A percentile compares a stretch with the other conserved stretches of the same genome.
Conservation (phyloP, 176 grass and related monocot species). For the Rhipidocladum racemiflorum region DNA sequence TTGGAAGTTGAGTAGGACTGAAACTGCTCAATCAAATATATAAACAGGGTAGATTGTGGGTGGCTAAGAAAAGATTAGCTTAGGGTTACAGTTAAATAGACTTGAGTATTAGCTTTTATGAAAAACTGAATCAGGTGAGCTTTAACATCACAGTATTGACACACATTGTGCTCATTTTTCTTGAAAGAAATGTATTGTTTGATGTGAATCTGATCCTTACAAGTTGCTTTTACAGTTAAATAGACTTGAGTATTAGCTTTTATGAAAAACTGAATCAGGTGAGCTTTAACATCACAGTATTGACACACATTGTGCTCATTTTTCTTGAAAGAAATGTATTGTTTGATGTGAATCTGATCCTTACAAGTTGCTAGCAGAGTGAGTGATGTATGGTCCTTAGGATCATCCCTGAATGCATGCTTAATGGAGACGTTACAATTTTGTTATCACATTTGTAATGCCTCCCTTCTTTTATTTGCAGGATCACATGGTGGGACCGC, state of each 20-base stretch:
- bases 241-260: neutral
- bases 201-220: neutral
- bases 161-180: neutral
- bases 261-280: neutral
- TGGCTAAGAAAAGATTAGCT: neutral
- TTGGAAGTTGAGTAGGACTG: neutral
- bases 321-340: neutral
- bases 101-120: neutral
- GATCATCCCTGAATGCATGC: neutral
- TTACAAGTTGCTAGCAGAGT: neutral
- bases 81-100: neutral
- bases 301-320: neutral
- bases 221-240: neutral
- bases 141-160: neutral
- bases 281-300: too few species aligned
- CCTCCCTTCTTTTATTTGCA: slow-evolving; percentile 13
- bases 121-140: neutral
- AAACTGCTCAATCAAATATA: neutral
- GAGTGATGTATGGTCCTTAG: neutral
- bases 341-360: neutral
- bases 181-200: neutral
- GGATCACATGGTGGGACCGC: slow-evolving; percentile 76
- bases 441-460: neutral
- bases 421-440: neutral
- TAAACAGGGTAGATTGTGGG: neutral